Conservation (phyloP, 306 rosid genomes). For the Nissolia schottii region DNA sequence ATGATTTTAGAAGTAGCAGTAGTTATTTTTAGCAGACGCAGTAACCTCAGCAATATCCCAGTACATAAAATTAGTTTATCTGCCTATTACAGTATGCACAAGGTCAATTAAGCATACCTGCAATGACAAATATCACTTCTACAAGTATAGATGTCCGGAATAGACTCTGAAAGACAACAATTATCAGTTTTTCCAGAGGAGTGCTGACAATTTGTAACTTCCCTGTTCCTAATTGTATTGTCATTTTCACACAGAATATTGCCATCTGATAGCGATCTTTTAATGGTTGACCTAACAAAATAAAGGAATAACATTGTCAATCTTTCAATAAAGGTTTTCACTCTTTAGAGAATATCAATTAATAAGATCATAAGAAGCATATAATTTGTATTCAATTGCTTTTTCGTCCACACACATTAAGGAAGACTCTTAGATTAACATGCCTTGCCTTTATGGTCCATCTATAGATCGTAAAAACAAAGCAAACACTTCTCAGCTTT, state of each 20-base stretch:
- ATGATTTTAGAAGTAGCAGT: background rate
- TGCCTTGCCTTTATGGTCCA: background rate
- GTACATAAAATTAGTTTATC: background rate
- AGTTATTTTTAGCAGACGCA: background rate
- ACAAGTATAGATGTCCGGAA: conserved; percentile 45
- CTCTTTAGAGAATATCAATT: conserved; percentile 5
- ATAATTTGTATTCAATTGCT: background rate
- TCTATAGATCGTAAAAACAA: background rate
- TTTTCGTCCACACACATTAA: conserved; percentile 3
- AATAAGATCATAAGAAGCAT: background rate
- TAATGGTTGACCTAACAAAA: conserved; percentile 56
- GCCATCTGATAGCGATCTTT: conserved; percentile 90
- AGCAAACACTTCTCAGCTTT: background rate
- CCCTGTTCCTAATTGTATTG: conserved; percentile 31
- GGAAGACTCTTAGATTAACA: background rate
- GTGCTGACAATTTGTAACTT: conserved; percentile 34
- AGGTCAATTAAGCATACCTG: conserved; percentile 51
- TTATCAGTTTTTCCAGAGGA: conserved; percentile 35
- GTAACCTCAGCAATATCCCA: background rate
- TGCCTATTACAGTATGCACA: conserved; percentile 1
- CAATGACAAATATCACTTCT: conserved; percentile 51
- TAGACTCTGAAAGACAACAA: conserved; percentile 44
- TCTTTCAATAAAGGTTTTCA: background rate
- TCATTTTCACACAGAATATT: conserved; percentile 55
- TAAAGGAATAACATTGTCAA: conserved; percentile 11